These are phyloP conservation scores for Stephania yunnanensis DNA, from an alignment of 164 flowering plant genomes.

Conservation along the genomic window DNA sequence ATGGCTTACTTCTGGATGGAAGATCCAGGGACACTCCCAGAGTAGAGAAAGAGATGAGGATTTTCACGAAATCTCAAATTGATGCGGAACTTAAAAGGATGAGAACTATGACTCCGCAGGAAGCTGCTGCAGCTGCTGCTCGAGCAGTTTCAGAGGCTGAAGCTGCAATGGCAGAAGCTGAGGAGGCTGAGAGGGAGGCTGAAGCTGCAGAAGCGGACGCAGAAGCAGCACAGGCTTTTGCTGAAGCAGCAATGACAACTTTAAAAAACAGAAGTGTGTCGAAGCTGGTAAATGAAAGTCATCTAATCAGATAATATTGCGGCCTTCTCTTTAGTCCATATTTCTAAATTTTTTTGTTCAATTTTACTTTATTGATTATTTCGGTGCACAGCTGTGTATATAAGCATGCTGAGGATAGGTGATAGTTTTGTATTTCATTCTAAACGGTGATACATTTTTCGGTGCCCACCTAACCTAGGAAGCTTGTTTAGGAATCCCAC, in stretches of 20 bases:
- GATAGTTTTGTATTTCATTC: not conserved
- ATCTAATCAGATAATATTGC: not conserved
- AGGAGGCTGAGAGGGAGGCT: conserved; percentile 82
- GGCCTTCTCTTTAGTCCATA: not conserved
- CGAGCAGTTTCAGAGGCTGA: conserved; percentile 91
- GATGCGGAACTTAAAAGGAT: conserved; percentile 63
- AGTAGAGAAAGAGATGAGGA: conserved; percentile 34
- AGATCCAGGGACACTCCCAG: conserved; percentile 25
- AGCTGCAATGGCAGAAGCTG: conserved; percentile 82
- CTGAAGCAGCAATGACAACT: conserved; percentile 77
- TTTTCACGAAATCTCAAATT: conserved; percentile 45
- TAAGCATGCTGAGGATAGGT: not conserved
- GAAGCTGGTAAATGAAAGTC: conserved; percentile 30
- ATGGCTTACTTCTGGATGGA: conserved; percentile 27
- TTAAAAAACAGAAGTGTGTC: conserved; percentile 35
- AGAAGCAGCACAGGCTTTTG: conserved; percentile 85
- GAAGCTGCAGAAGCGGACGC: conserved; percentile 93
- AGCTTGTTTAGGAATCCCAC: not conserved
- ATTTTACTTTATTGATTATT: not conserved
- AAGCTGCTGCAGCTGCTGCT: conserved; percentile 93
- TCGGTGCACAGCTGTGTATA: not conserved
- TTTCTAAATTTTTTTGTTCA: not conserved
- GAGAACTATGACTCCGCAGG: conserved; percentile 66
- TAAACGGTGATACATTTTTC: not conserved
- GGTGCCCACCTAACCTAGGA: not conserved